phyloP scores from a whole-genome alignment of 345 rosid genomes.

The Corymbia maculata region DNA sequence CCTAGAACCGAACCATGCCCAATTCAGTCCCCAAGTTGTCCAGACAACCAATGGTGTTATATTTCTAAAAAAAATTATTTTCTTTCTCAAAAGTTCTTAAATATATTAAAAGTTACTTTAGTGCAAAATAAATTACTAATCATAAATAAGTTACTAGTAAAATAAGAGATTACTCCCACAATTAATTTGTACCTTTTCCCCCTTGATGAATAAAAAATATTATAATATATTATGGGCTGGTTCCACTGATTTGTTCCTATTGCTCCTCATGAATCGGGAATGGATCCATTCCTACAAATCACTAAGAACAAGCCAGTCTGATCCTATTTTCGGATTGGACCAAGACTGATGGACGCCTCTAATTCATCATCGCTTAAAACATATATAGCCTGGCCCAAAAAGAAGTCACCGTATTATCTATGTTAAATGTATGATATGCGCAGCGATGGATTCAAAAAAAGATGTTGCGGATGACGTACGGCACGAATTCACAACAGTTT shows the following conservation, averaged over 20 bases:
- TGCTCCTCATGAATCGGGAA: not conserved
- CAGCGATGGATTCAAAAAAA: not conserved
- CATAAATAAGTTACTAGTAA: not conserved
- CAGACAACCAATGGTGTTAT: accelerated
- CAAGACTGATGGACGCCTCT: accelerated
- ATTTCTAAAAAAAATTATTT: not conserved
- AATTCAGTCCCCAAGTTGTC: not conserved
- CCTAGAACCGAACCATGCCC: accelerated
- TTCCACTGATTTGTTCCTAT: accelerated
- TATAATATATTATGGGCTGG: not conserved
- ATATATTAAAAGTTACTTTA: not conserved
- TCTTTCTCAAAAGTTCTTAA: not conserved
- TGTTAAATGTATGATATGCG: not conserved
- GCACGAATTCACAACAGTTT: not conserved
- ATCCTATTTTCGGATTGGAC: not conserved
- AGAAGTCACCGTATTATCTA: not conserved
- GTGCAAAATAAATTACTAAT: not conserved
- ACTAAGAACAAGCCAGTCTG: not conserved
- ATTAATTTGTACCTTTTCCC: not conserved
- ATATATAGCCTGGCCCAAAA: not conserved
- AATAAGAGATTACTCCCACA: not conserved
- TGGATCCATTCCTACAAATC: not conserved
- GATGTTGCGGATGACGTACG: not conserved
- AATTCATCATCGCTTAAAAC: not conserved
- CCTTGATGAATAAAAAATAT: not conserved